phyloP scores from a whole-genome alignment of 2,329 filamentous ascomycete genomes.

The Shiraia sp. region DNA sequence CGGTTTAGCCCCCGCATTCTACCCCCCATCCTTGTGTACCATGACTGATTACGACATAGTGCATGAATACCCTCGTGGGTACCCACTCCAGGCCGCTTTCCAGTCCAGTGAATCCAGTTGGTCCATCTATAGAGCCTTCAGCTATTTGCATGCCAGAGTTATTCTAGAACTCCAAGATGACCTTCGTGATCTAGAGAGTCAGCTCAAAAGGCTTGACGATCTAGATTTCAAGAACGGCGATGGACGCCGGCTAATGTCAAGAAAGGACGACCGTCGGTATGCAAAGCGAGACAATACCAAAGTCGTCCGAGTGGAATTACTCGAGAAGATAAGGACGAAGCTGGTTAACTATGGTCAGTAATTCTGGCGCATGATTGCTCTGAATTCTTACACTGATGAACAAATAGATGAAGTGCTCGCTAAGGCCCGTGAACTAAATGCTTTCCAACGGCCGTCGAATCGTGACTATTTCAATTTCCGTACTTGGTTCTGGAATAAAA shows the following conservation, averaged over 20 bases:
- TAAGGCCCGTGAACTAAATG: constrained; percentile 36
- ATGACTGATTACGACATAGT: constrained; percentile 15
- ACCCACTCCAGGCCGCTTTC: constrained; percentile 38
- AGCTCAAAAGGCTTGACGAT: constrained; percentile 22
- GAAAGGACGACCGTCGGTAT: constrained; percentile 8
- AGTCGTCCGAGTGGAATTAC: constrained; percentile 10
- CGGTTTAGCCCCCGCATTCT: neutral
- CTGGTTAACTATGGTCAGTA: constrained; percentile 14
- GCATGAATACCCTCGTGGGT: constrained; percentile 33
- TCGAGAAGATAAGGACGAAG: constrained; percentile 16
- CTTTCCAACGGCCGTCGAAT: constrained; percentile 38
- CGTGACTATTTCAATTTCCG: constrained; percentile 39
- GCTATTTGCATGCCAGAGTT: constrained; percentile 39
- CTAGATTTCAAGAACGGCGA: constrained; percentile 8
- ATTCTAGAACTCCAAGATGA: constrained; percentile 42
- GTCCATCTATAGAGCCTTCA: constrained; percentile 41
- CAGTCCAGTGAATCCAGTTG: constrained; percentile 42
- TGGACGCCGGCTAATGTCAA: constrained; percentile 12
- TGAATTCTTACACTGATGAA: too few relatives aligned
- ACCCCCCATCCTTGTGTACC: neutral
- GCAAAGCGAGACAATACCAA: constrained; percentile 6
- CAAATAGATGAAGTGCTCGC: constrained; percentile 34
- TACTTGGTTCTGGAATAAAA: constrained; percentile 31
- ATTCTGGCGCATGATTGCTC: too few relatives aligned
- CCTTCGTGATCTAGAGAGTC: constrained; percentile 31